Evolutionary conservation across 192 early-diverging fungal species (phyloP), one percentile per base, ranked within the genome.

Genomic region (Rhizophlyctis rosea): DNA sequence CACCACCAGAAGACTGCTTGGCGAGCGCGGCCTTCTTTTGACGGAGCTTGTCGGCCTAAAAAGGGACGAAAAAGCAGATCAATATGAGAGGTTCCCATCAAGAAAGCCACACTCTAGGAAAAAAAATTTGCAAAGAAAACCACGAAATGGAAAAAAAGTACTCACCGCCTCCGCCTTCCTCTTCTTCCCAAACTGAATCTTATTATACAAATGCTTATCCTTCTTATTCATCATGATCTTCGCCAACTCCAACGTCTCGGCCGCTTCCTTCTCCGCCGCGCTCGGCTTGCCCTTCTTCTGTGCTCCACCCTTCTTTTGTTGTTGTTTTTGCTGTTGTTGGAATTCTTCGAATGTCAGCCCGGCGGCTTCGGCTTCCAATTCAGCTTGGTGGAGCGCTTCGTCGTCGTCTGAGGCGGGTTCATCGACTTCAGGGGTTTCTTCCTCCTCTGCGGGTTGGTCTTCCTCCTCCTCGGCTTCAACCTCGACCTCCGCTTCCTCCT

Each of bases 151-250:
- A n/a, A n/a, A n/a, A n/a, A n/a, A n/a, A n/a, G n/a, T n/a, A 62
- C 62, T 62, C 32, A 72, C 88, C 72, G 87, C 84, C 50, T 78
- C 86, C 31, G 77, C 75, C 73, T 88, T 88, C 72, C 84, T 76
- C 52, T 89, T 70, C 59, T 86, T 86, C 32, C 86, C 82, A 51
- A 84, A 85, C 64, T 91, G 77, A 62, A 94, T 91, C 76, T 87
- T 84, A 59, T 75, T 75, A 68, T 91, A 92, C 51, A 94, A 68
- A 57, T 85, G 88, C 66, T 81, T 80, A 59, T 94, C 87, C 70
- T 86, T 89, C 76, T 89, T 90, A 33, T 75, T 80, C 91, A 94
- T 94, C 90, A 94, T 90, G 57, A 90, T 89, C 67, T 81, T 90
- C 48, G 83, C 80, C 68, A 94, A 67, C 66, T 90, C 90, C 66